phyloP scores from a whole-genome alignment of 2,329 filamentous ascomycete species.

The Raffaelea arxii region DNA sequence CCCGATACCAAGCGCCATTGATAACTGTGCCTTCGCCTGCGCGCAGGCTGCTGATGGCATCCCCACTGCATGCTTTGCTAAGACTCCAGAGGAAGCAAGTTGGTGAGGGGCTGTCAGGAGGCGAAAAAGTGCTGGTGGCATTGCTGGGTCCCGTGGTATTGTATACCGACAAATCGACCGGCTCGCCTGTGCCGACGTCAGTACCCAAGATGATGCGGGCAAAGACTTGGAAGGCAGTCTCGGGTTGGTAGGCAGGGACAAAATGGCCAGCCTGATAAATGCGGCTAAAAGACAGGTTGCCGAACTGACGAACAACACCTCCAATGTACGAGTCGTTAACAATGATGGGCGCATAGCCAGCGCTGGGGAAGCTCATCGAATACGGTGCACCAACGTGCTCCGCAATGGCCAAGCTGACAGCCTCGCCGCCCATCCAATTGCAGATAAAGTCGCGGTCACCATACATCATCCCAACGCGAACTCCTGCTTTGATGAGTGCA shows the following conservation, averaged over 20 bases:
- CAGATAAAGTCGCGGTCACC: conserved; percentile 55
- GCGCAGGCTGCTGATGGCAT: conserved; percentile 41
- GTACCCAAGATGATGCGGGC: conserved; percentile 47
- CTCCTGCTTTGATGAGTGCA: conserved; percentile 47
- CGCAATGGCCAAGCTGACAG: conserved; percentile 54
- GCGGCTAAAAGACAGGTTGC: conserved; percentile 60
- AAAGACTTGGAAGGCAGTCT: conserved; percentile 50
- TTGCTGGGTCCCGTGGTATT: conserved; percentile 10
- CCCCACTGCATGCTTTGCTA: conserved; percentile 23
- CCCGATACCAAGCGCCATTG: conserved; percentile 46
- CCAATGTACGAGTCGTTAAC: conserved; percentile 60
- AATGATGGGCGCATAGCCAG: conserved; percentile 64
- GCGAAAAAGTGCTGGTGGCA: conserved; percentile 13
- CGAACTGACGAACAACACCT: conserved; percentile 66
- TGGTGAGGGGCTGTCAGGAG: conserved; percentile 28
- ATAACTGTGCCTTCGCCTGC: conserved; percentile 43
- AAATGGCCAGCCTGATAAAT: conserved; percentile 59
- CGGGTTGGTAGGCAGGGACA: conserved; percentile 51
- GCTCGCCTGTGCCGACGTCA: conserved; percentile 45
- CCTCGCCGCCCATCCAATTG: conserved; percentile 68
- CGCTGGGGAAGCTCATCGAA: conserved; percentile 44
- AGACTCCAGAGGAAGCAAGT: conserved; percentile 17
- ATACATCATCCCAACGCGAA: conserved; percentile 65
- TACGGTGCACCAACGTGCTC: conserved; percentile 37
- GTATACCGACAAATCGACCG: conserved; percentile 41